A percentile compares a stretch with the other conserved stretches of the same genome.
These are phyloP conservation scores for Mycena rebaudengoi DNA, from an alignment of 768 basidiomycete genomes.

Conservation along the genomic window DNA sequence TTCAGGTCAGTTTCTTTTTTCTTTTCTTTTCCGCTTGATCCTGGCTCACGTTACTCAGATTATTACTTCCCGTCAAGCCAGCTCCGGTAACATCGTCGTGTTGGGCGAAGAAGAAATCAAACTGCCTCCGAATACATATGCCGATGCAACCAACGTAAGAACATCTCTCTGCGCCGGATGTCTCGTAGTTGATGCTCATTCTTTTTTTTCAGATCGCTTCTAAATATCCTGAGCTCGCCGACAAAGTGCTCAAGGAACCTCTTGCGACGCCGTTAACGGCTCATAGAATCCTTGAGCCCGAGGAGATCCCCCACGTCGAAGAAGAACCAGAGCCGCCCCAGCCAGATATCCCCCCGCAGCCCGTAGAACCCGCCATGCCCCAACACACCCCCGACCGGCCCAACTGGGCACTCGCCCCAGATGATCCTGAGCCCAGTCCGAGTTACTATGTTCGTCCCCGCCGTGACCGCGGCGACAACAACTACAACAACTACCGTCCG, in stretches of 20 bases:
- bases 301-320: too few species aligned
- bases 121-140: slow-evolving; percentile 42
- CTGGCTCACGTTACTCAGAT: background rate
- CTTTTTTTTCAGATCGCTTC: slow-evolving; percentile 39
- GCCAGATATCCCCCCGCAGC: background rate
- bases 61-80: background rate
- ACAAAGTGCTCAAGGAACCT: slow-evolving; percentile 41
- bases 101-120: slow-evolving; percentile 26
- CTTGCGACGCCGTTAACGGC: slow-evolving; percentile 30
- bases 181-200: background rate
- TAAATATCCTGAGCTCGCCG: slow-evolving; percentile 43
- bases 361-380: background rate
- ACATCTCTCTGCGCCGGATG: too few species aligned
- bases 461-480: background rate
- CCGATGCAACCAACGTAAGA: slow-evolving; percentile 51
- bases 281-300: background rate
- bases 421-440: slow-evolving; percentile 14
- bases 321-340: slow-evolving; percentile 10
- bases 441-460: background rate
- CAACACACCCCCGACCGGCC: slow-evolving; percentile 40
- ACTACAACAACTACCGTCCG: background rate
- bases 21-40: background rate
- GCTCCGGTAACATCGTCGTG: background rate
- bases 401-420: slow-evolving; percentile 47
- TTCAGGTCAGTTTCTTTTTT: background rate